Evolutionary conservation across 2,329 filamentous ascomycete genomes (phyloP).

Genomic region (Arthrobotrys musiformis): DNA sequence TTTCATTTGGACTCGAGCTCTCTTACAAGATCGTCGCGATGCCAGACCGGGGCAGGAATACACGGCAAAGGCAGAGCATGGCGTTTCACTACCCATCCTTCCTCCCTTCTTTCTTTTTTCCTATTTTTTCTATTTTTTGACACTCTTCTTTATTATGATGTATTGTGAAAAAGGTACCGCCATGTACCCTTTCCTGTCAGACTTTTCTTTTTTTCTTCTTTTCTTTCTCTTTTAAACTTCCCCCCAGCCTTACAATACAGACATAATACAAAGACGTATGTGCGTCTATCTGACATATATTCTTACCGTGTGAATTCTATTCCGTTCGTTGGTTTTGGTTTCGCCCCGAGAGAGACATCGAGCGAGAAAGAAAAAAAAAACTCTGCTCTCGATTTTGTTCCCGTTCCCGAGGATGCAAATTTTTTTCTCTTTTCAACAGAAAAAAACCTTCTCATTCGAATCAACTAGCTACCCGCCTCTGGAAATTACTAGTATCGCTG

Average conservation of each 20-base stretch:
- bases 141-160: neutral
- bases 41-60: neutral
- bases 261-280: no score
- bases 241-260: constrained; percentile 5
- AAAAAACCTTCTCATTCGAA: constrained; percentile 6
- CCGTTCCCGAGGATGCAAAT: neutral
- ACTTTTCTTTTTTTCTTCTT: neutral
- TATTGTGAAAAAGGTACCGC: constrained; percentile 17
- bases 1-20: neutral
- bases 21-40: neutral
- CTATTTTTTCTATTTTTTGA: neutral
- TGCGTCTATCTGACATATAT: neutral
- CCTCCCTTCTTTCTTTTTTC: neutral
- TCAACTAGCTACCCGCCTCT: neutral
- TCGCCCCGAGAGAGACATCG: constrained; percentile 14
- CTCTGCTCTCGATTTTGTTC: neutral
- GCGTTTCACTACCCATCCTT: neutral
- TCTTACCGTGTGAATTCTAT: neutral
- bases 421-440: neutral
- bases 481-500: neutral
- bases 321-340: neutral
- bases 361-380: constrained; percentile 23
- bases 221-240: neutral
- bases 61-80: no score
- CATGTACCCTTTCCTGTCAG: constrained; percentile 2